Evolutionary conservation across 139 green algal genomes (phyloP), one percentile per base, ranked within the genome.

Genomic region (Closterium sp.): DNA sequence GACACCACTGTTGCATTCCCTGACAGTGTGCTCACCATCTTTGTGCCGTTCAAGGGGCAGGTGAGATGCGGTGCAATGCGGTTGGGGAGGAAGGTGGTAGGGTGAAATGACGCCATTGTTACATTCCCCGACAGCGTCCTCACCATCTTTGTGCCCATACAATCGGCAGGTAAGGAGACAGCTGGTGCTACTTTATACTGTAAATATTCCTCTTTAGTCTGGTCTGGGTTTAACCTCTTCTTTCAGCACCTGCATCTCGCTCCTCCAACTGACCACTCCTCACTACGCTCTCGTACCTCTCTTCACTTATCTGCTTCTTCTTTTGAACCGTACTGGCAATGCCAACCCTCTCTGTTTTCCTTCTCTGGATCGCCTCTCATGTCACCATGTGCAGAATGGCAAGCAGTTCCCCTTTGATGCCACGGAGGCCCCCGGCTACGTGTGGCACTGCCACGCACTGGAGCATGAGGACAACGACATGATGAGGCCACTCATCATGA

Each of bases 401-500:
- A 31, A 30, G 85, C 21, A 27, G 1, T 31, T 87, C 28, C 85
- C n/a, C 0, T 87, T 87, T 87, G 85, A 87, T 10, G 10, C 85
- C n/a, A 87, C 85, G 2, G 13, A 31, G 22, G 86, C 24, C 31
- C 91, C 91, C 0, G 91, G 91, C 31, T 93, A 93, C 22, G 91
- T 93, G 86, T 93, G 86, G 86, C 91, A 93, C 28, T 93, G 91
- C 87, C 91, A 93, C 91, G 91, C 91, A 11, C 27, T 90, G 13
- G 91, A 93, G 29, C 91, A 93, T 70, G 91, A 93, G 38, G 91
- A 93, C 91, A 91, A 93, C 86, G 91, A 93, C 45, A 91, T 93
- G 86, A 93, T 93, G 91, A 32, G 91, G 31, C 91, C 91, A 7
- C 28, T 92, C 27, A 31, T 88, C 27, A 70, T 92, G 62, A 79